phyloP scores from a whole-genome alignment of 352 stramenopile genomes.

The Phytophthora fragariaefolia region DNA sequence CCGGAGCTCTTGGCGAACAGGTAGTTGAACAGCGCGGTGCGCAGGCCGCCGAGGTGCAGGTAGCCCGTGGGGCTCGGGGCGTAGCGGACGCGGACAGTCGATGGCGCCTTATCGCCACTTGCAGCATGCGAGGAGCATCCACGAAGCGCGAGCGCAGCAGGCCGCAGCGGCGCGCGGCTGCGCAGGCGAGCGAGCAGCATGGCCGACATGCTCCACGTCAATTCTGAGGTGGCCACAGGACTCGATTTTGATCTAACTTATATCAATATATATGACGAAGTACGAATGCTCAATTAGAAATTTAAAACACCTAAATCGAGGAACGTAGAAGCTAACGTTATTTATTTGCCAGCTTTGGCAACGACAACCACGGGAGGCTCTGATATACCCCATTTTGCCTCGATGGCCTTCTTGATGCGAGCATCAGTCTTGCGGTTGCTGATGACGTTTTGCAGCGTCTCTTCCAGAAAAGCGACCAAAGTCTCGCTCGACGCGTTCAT shows the following conservation, averaged over 20 bases:
- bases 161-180: slow-evolving; percentile 2
- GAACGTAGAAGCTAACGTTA: not conserved
- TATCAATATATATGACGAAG: not conserved
- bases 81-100: slow-evolving; percentile 79
- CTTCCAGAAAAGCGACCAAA: slow-evolving; percentile 40
- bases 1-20: slow-evolving; percentile 87
- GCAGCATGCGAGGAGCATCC: slow-evolving; percentile 19
- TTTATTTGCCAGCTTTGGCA: slow-evolving; percentile 4
- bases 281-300: too few relatives aligned
- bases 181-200: slow-evolving; percentile 39
- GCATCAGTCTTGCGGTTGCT: slow-evolving; percentile 40
- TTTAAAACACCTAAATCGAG: not conserved
- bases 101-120: slow-evolving; percentile 6
- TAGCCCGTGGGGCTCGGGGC: slow-evolving; percentile 92
- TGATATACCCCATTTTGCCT: slow-evolving; percentile 38
- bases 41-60: slow-evolving; percentile 90
- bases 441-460: slow-evolving; percentile 41
- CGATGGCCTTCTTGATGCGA: slow-evolving; percentile 47
- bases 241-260: too few relatives aligned
- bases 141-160: slow-evolving; percentile 22
- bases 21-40: slow-evolving; percentile 94
- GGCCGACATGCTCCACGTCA: not conserved
- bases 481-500: slow-evolving; percentile 33
- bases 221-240: too few relatives aligned
- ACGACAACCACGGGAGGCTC: slow-evolving; percentile 20